Conservation (phyloP, 1,284 basidiomycete species). For the Ustilago crameri region DNA sequence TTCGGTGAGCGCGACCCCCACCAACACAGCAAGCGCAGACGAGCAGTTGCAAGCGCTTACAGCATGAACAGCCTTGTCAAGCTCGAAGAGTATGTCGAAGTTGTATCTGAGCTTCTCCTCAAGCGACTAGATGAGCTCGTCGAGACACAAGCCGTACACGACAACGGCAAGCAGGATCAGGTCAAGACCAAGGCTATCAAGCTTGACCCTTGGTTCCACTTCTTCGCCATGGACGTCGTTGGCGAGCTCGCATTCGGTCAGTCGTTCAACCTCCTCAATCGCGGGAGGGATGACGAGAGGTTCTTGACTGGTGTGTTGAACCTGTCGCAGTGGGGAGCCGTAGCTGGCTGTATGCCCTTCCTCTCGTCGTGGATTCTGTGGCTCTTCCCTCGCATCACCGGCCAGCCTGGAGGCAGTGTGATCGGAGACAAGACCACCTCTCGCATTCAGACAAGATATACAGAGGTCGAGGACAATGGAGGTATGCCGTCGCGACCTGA, state of each 20-base stretch:
- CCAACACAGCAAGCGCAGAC: slow-evolving; percentile 46
- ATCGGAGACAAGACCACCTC: slow-evolving; percentile 49
- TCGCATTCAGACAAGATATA: slow-evolving; percentile 43
- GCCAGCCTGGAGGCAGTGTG: slow-evolving; percentile 51
- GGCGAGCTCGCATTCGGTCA: slow-evolving; percentile 56
- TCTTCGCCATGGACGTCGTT: slow-evolving; percentile 60
- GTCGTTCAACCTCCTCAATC: slow-evolving; percentile 43
- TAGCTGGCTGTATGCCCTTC: slow-evolving; percentile 45
- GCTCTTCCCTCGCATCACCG: slow-evolving; percentile 39
- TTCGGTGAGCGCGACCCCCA: slow-evolving; percentile 59
- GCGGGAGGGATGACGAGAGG: slow-evolving; percentile 34
- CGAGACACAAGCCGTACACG: slow-evolving; percentile 26
- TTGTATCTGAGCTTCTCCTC: slow-evolving; percentile 42
- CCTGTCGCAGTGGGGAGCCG: slow-evolving; percentile 54
- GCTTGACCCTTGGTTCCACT: slow-evolving; percentile 55
- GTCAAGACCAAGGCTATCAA: slow-evolving; percentile 30
- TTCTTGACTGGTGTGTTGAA: slow-evolving; percentile 54
- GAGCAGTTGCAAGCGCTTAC: slow-evolving; percentile 56
- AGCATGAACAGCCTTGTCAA: slow-evolving; percentile 54
- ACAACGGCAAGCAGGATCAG: slow-evolving; percentile 2
- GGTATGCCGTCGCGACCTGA: slow-evolving; percentile 37
- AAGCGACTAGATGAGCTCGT: slow-evolving; percentile 40
- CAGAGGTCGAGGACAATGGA: slow-evolving; percentile 42
- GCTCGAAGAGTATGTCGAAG: slow-evolving; percentile 58
- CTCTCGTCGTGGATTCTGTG: slow-evolving; percentile 37